Evolutionary conservation across 2,329 filamentous ascomycete species (phyloP).

Genomic region (Davidsoniella eucalypti): DNA sequence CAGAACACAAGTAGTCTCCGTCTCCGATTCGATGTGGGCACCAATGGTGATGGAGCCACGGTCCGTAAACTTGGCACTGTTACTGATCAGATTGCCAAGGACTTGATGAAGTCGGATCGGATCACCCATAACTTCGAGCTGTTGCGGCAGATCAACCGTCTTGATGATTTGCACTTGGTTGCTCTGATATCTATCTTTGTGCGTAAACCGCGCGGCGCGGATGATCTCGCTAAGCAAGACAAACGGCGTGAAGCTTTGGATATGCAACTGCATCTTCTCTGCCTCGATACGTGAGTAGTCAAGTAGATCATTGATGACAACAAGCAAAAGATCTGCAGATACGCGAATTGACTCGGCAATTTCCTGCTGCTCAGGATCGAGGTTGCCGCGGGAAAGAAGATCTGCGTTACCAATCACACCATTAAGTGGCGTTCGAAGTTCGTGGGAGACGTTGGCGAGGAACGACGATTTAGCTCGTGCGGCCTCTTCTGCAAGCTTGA

Average conservation of each 20-base stretch:
- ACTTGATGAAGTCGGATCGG: slow-evolving; percentile 52
- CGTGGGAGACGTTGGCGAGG: slow-evolving; percentile 64
- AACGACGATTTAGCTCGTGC: slow-evolving; percentile 74
- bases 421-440: slow-evolving; percentile 67
- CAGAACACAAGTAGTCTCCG: slow-evolving; percentile 51
- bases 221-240: slow-evolving; percentile 53
- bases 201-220: slow-evolving; percentile 48
- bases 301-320: slow-evolving; percentile 90
- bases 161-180: slow-evolving; percentile 48
- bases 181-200: slow-evolving; percentile 43
- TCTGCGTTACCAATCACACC: slow-evolving; percentile 83
- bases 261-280: slow-evolving; percentile 68
- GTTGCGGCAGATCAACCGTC: slow-evolving; percentile 58
- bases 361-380: slow-evolving; percentile 63
- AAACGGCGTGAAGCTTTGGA: slow-evolving; percentile 50
- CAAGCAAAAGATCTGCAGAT: slow-evolving; percentile 71
- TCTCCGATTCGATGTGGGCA: slow-evolving; percentile 56
- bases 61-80: slow-evolving; percentile 88
- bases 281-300: slow-evolving; percentile 92
- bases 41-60: slow-evolving; percentile 72
- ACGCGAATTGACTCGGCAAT: slow-evolving; percentile 78
- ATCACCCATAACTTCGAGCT: slow-evolving; percentile 48
- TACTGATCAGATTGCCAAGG: slow-evolving; percentile 71
- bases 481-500: slow-evolving; percentile 68
- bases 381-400: slow-evolving; percentile 56